Evolutionary conservation across 306 rosid genomes (phyloP).

Genomic region (Cucurbita ficifolia): DNA sequence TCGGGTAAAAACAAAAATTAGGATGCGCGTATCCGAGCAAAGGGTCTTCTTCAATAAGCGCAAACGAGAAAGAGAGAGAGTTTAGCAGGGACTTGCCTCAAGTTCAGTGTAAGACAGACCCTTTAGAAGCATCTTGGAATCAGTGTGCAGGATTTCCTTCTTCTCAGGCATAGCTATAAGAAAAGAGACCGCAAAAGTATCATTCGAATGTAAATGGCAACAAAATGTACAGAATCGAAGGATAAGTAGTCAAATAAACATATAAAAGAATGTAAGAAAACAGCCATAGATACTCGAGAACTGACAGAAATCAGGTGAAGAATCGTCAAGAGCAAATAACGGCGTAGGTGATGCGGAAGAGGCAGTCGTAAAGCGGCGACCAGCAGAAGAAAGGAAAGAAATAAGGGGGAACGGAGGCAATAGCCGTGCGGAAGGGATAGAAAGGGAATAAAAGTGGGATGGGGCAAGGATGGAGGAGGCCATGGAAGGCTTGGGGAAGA

Average conservation of each 20-base stretch:
- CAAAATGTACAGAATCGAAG: not conserved
- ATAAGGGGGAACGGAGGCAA: slow-evolving; percentile 6
- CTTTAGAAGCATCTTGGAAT: slow-evolving; percentile 49
- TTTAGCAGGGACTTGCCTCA: slow-evolving; percentile 25
- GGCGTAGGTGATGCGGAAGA: slow-evolving; percentile 13
- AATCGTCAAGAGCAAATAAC: slow-evolving; percentile 14
- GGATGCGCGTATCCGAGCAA: not conserved
- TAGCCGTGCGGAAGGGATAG: slow-evolving; percentile 14
- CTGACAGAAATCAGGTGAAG: slow-evolving; percentile 24
- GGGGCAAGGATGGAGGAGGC: slow-evolving; percentile 7
- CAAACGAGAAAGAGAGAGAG: not conserved
- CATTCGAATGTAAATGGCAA: not conserved
- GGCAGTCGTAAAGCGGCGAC: slow-evolving; percentile 26
- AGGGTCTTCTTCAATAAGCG: not conserved
- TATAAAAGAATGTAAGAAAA: not conserved
- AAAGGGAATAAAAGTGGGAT: slow-evolving; percentile 5
- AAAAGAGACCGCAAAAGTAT: not conserved
- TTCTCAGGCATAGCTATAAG: slow-evolving; percentile 14
- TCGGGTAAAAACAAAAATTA: not conserved
- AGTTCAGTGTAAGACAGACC: slow-evolving; percentile 69
- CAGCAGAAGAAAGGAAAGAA: slow-evolving; percentile 16
- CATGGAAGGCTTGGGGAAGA: slow-evolving; percentile 14
- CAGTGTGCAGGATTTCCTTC: slow-evolving; percentile 8
- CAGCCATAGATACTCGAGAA: not conserved
- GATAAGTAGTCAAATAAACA: too few relatives aligned